phyloP scores from a whole-genome alignment of 1,284 basidiomycete genomes.

The Crepidotus sp. region DNA sequence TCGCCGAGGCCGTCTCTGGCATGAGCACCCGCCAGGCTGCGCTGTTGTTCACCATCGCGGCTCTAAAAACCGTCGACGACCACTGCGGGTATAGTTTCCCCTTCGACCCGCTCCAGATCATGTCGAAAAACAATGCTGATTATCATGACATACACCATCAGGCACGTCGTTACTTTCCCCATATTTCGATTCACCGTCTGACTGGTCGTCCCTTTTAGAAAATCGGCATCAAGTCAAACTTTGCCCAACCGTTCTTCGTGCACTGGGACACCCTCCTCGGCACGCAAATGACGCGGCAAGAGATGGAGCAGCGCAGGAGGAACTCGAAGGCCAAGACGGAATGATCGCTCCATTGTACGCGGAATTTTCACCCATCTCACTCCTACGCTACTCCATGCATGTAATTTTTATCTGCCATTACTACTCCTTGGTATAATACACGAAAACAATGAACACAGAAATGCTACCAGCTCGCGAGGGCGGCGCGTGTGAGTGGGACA shows the following conservation, averaged over 20 bases:
- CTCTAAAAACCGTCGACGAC: conserved; percentile 94
- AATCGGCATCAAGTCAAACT: conserved; percentile 94
- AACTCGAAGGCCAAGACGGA: conserved; percentile 20
- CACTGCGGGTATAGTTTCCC: conserved; percentile 91
- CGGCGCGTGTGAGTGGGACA: conserved; percentile 49
- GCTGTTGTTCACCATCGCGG: conserved; percentile 77
- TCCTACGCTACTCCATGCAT: neutral
- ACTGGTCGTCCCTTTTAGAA: conserved; percentile 33
- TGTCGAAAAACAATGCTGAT: conserved; percentile 91
- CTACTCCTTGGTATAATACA: conserved; percentile 16
- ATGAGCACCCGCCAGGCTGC: conserved; percentile 84
- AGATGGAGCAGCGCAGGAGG: conserved; percentile 40
- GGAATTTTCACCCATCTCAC: neutral
- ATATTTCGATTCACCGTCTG: neutral
- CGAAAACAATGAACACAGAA: conserved; percentile 5
- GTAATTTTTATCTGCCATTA: conserved; percentile 8
- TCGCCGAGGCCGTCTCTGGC: conserved; percentile 64
- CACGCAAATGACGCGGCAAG: conserved; percentile 71
- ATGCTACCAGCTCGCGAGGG: conserved; percentile 51
- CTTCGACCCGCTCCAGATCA: conserved; percentile 81
- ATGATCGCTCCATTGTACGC: neutral
- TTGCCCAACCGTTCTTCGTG: conserved; percentile 89
- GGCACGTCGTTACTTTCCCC: conserved; percentile 34
- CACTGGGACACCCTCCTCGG: conserved; percentile 80
- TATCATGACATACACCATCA: conserved; percentile 99